Base-by-base conservation (phyloP, 129 eudicot genomes). In the Flaveria sonorensis region DNA sequence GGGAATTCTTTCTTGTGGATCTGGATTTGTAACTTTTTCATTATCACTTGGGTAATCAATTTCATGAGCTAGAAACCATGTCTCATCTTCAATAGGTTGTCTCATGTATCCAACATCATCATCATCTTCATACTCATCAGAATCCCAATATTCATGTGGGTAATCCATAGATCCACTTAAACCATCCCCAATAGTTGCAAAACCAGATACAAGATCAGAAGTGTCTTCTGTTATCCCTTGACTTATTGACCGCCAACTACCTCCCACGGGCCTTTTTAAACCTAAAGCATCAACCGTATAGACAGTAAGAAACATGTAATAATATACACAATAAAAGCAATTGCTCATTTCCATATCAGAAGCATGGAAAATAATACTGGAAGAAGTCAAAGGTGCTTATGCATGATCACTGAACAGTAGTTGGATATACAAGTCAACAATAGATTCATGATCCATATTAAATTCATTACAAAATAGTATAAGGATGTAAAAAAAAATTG, bases 51-150 rank as follows among this genome's bases (percentile, higher is more conserved):
- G 98, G 75, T 93, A 93, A 68, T 93, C 98, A 55, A 93, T 90
- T 87, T 93, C 98, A 82, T 93, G 98, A 46, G 98, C 98, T 69
- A 93, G 80, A 86, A 93, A 93, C 98, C 98, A 93, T 71, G 96
- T 75, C 84, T 93, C 98, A 16, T 93, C 98, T 87, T 93, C 98
- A 52, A 93, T 93, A 70, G 98, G 98, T 74, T 93, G 98, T 81
- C 98, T 88, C 91, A 86, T 93, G 66, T 90, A 93, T 60, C 98
- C 98, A 64, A 93, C 93, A 85, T 92, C 97, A 62, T 92, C 96
- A 43, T 92, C 97, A 39, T 92, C 97, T 20, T 92, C 97, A 72
- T 92, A 92, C 73, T 93, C 98, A 70, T 93, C 98, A 19, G 98
- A 93, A 74, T 93, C 98, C 98, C 98, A 93, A 68, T 93, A 93